phyloP scores from a whole-genome alignment of 495 filamentous ascomycete genomes.

The Chaetomium fimeti region DNA sequence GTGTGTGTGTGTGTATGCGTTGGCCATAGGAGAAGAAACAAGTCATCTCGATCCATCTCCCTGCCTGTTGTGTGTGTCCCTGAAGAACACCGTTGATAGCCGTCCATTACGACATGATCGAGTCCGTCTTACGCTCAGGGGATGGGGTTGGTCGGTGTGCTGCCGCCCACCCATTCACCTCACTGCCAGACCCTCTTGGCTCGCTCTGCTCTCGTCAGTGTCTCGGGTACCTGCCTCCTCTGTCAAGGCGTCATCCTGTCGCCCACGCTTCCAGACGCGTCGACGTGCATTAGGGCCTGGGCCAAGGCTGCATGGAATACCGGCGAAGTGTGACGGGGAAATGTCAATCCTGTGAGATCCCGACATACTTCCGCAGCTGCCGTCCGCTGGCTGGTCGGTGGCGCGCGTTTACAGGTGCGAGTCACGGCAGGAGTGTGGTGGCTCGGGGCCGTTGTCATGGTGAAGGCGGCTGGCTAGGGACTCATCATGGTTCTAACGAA shows the following conservation, averaged over 20 bases:
- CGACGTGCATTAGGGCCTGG: constrained; percentile 11
- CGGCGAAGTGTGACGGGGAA: constrained; percentile 1
- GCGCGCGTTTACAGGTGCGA: not conserved
- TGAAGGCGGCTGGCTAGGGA: not conserved
- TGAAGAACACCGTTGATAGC: not conserved
- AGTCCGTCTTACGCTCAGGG: not conserved
- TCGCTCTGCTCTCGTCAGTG: not conserved
- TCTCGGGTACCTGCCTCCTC: not conserved
- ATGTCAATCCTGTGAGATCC: not conserved
- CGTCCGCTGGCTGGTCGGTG: not conserved
- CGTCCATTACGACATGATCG: not conserved
- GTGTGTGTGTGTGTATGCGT: not conserved
- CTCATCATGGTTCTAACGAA: not conserved
- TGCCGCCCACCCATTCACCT: not conserved
- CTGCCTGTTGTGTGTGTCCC: not conserved
- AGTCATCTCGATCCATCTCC: not conserved
- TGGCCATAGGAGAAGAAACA: not conserved
- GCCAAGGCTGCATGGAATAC: constrained; percentile 20
- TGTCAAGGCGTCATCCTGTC: not conserved
- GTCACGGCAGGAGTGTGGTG: not conserved
- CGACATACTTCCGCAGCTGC: not conserved
- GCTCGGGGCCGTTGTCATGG: not conserved
- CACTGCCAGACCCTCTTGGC: not conserved
- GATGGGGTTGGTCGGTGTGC: not conserved
- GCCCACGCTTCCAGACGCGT: constrained; percentile 6